Conservation (phyloP, 352 stramenopile species). For the Peronospora tabacina region DNA sequence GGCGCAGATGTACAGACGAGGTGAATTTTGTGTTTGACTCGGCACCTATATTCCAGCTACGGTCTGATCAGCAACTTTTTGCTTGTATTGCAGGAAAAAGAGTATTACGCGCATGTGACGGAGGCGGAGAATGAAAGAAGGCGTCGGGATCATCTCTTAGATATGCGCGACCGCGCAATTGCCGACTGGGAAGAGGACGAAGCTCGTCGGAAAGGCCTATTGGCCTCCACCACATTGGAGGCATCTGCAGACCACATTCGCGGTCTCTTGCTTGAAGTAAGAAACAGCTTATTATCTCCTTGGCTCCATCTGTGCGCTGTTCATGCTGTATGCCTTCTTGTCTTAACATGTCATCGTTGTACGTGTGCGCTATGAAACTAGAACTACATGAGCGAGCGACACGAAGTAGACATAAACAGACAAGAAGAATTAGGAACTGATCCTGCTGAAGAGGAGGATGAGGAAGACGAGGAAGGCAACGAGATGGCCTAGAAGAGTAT, state of each 20-base stretch:
- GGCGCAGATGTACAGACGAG: constrained; percentile 73
- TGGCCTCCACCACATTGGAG: constrained; percentile 51
- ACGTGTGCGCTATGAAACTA: constrained; percentile 13
- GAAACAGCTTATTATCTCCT: not conserved
- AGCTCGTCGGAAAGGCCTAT: constrained; percentile 47
- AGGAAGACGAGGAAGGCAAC: constrained; percentile 32
- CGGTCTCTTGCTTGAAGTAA: constrained; percentile 60
- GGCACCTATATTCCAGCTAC: not conserved
- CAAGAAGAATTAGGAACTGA: constrained; percentile 11
- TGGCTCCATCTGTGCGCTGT: not conserved
- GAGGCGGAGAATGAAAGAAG: constrained; percentile 78
- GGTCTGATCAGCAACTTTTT: constrained; percentile 1
- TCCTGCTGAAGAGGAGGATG: constrained; percentile 31
- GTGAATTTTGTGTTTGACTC: constrained; percentile 10
- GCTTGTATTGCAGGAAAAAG: constrained; percentile 43
- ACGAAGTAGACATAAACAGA: constrained; percentile 61
- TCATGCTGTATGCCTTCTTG: not conserved
- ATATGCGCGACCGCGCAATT: constrained; percentile 61
- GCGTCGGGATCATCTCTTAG: constrained; percentile 58
- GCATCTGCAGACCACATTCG: constrained; percentile 51
- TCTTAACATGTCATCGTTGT: constrained; percentile 4
- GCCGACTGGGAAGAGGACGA: constrained; percentile 75
- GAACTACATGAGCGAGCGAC: constrained; percentile 70
- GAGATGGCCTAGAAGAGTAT: constrained; percentile 18
- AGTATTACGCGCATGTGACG: constrained; percentile 64